Evolutionary conservation across 176 grass and related monocot species (phyloP), one percentile per base, ranked within the genome.

Genomic region (Oryza australiensis): DNA sequence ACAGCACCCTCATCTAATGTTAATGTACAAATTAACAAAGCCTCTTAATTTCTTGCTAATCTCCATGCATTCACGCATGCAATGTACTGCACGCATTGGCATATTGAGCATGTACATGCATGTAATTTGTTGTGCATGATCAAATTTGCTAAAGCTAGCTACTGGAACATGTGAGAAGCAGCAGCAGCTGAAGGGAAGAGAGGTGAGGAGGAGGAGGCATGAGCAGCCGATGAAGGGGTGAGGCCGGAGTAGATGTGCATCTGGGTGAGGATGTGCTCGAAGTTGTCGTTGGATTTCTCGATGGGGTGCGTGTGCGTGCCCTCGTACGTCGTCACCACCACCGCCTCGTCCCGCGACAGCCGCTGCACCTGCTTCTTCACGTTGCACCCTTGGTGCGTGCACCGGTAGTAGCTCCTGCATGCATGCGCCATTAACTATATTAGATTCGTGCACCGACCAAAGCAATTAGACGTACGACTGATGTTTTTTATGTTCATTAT

Each of bases 291-390:
- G 30, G 94, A 90, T 30, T 97, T 97, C 89, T 97, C 92, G 23
- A 97, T 94, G 14, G 87, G 76, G 79, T 97, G 94, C 1, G 83
- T 94, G 16, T 97, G 94, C 27, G 88, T 85, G 26, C 94, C 94
- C 68, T 97, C 94, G 3, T 97, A 94, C 1, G 94, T 97, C 0
- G 94, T 97, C 43, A 94, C 89, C 30, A 97, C 94, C 24, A 94
- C 83, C 0, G 64, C 81, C 84, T 97, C 92, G 12, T 94, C 94
- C 34, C 62, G 75, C 6, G 92, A 89, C 16, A 94, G 64, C 40
- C 94, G 87, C 24, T 97, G 94, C 32, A 97, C 87, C 85, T 97
- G 94, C 87, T 97, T 97, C 85, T 97, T 97, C 69, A 97, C 94
- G 34, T 87, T 92, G 87, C 94, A 97, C 12, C 92, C 94, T 89